Evolutionary conservation across 148 eudicot species (phyloP).

Genomic region (Simmondsia chinensis): DNA sequence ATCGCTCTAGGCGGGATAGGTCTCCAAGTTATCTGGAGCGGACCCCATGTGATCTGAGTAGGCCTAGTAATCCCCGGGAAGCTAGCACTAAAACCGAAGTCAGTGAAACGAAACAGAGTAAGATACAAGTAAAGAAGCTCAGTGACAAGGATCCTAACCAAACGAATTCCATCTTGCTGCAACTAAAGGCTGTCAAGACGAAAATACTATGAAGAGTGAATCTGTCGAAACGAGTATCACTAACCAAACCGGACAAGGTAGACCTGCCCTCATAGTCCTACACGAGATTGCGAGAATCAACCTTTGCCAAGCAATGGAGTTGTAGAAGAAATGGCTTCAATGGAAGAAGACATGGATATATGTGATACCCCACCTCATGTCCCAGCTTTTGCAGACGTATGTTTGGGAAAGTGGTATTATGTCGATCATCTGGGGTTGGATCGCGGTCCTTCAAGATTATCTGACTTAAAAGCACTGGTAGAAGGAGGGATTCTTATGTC

Average conservation of each 20-base stretch:
- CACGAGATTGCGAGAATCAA: conserved; percentile 20
- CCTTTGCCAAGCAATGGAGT: conserved; percentile 29
- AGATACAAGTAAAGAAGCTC: conserved; percentile 35
- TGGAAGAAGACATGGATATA: conserved; percentile 99
- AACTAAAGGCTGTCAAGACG: conserved; percentile 29
- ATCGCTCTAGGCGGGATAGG: conserved; percentile 20
- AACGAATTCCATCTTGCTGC: conserved; percentile 20
- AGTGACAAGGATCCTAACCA: conserved; percentile 24
- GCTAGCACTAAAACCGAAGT: conserved; percentile 35
- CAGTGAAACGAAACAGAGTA: conserved; percentile 37
- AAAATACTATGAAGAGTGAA: conserved; percentile 22
- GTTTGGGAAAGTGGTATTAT: conserved; percentile 76
- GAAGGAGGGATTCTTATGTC: conserved; percentile 71
- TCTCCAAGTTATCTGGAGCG: conserved; percentile 32
- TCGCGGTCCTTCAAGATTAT: conserved; percentile 75
- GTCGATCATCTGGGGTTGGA: conserved; percentile 73
- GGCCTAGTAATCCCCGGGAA: conserved; percentile 30
- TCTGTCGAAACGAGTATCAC: conserved; percentile 22
- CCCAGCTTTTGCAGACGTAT: conserved; percentile 33
- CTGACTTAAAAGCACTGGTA: conserved; percentile 61
- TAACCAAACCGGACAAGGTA: conserved; percentile 19
- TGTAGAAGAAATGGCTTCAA: conserved; percentile 59
- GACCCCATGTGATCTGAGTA: conserved; percentile 34
- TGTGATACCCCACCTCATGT: conserved; percentile 93
- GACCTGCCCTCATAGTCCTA: conserved; percentile 25